A percentile compares a stretch with the other conserved stretches of the same genome.
Conservation (phyloP, 208 protist genomes). For the Trypanosoma congolense region DNA sequence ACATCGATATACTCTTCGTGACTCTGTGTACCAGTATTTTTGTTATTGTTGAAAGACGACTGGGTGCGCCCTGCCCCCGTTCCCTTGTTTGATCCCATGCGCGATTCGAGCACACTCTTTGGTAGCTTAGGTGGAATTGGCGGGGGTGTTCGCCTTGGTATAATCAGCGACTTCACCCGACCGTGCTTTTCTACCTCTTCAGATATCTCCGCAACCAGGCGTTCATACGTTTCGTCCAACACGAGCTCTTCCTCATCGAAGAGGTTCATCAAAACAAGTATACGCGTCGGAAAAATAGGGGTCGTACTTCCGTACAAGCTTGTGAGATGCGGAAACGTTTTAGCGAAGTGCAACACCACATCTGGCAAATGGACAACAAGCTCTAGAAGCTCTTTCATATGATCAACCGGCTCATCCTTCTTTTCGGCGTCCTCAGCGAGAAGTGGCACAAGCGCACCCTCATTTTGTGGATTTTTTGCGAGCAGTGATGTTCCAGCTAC, state of each 20-base stretch:
- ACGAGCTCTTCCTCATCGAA: conserved; percentile 86
- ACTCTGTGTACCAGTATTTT: not conserved
- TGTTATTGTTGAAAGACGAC: not conserved
- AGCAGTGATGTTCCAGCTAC: conserved; percentile 58
- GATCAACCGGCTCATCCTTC: conserved; percentile 37
- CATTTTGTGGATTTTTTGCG: conserved; percentile 22
- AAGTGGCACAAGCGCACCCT: conserved; percentile 38
- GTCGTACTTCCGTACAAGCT: conserved; percentile 66
- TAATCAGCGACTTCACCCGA: conserved; percentile 67
- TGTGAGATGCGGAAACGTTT: conserved; percentile 59
- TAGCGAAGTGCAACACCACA: conserved; percentile 50
- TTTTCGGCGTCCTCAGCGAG: conserved; percentile 28
- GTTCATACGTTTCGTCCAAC: conserved; percentile 61
- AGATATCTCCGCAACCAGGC: conserved; percentile 65
- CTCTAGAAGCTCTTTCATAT: conserved; percentile 66
- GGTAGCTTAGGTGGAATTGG: conserved; percentile 58
- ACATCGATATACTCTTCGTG: not conserved
- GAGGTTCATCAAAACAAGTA: conserved; percentile 81
- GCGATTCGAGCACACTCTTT: conserved; percentile 16
- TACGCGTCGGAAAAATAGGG: conserved; percentile 69
- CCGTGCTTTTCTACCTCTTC: conserved; percentile 82
- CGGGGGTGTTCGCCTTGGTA: conserved; percentile 64
- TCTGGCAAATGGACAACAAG: conserved; percentile 50
- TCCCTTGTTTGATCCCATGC: conserved; percentile 10
- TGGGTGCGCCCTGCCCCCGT: not conserved